Evolutionary conservation across 2,329 filamentous ascomycete species (phyloP), one percentile per base, ranked within the genome.

Genomic region (Beauveria varroae): DNA sequence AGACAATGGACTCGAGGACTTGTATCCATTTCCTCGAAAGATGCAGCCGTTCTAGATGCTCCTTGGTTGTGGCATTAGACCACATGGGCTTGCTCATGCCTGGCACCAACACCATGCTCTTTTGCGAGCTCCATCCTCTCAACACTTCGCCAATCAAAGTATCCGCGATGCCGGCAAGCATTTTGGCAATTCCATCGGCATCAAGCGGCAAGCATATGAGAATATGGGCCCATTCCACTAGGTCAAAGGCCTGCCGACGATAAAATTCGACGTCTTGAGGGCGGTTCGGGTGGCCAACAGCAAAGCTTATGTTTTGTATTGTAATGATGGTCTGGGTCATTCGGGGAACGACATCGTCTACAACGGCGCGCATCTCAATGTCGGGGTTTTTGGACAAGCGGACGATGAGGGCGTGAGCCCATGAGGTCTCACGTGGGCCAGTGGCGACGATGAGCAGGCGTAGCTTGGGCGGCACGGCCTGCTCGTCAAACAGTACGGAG

Each of bases 11-110:
- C 47, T 89, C 81, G 71, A 96, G 82, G 49, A 95, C 86, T 64
- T 88, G 84, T 57, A 96, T 84, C 91, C 91, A 96, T 58, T 87
- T 87, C 96, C 72, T 91, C 93, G 64, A 54, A 5, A 85, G 80
- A 65, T 87, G 83, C 47, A 96, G 85, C 74, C 96, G 95, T 73
- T 85, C 88, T 63, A 96, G 81, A 70, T 96, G 92, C 68, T 91
- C 89, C 76, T 90, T 90, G 18, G 91, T 96, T 76, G 93, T 87
- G 2, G 92, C 91, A 68, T 95, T 92, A 70, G 93, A 86, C 91
- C 91, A 96, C 86, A 93, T 92, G 63, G 89, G 83, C 1, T 85
- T 86, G 40, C 90, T 93, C 92, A 97, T 96, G 65, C 90, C 91
- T 0, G 93, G 92, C 7, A 96, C 87, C 62, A 97, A 77, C 54